Conservation (phyloP, 2,329 filamentous ascomycete species). For the Botryosphaeria dothidea region DNA sequence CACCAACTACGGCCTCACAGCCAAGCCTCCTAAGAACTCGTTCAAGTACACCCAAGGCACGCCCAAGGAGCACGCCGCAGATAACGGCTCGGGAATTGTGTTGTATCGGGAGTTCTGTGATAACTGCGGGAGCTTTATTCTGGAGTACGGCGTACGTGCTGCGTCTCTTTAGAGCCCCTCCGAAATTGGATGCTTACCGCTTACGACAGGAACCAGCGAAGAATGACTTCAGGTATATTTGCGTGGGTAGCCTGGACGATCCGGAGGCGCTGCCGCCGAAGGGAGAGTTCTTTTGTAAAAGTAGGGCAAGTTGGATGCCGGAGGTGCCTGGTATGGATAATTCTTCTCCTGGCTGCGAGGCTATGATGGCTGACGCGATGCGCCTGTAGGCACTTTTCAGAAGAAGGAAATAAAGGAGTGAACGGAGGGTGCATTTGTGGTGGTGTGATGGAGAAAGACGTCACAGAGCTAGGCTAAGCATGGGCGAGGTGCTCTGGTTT, state of each 20-base stretch:
- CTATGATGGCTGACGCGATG: conserved; percentile 1
- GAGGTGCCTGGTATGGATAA: conserved; percentile 27
- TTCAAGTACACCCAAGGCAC: conserved; percentile 40
- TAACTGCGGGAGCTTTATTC: conserved; percentile 52
- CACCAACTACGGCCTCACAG: conserved; percentile 53
- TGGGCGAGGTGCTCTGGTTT: not conserved
- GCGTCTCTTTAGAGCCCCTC: not conserved
- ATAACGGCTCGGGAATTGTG: conserved; percentile 43
- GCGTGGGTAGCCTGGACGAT: conserved; percentile 29
- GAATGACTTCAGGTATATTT: conserved; percentile 27
- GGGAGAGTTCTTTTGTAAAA: conserved; percentile 74
- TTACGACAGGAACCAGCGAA: conserved; percentile 26
- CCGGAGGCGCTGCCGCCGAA: conserved; percentile 36
- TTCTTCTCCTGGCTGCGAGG: not conserved
- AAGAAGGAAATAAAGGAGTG: conserved; percentile 24
- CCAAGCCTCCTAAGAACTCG: conserved; percentile 49
- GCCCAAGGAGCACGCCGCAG: conserved; percentile 45
- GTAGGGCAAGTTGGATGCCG: conserved; percentile 27
- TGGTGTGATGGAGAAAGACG: not conserved
- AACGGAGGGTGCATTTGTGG: not conserved
- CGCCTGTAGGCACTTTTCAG: conserved; percentile 17
- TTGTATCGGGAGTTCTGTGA: conserved; percentile 56
- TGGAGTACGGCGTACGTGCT: conserved; percentile 49
- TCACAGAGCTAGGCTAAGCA: no score
- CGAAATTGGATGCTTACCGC: not conserved